Evolutionary conservation across 2,329 filamentous ascomycete species (phyloP), one percentile per base, ranked within the genome.

Genomic region (Colletotrichum agaves): DNA sequence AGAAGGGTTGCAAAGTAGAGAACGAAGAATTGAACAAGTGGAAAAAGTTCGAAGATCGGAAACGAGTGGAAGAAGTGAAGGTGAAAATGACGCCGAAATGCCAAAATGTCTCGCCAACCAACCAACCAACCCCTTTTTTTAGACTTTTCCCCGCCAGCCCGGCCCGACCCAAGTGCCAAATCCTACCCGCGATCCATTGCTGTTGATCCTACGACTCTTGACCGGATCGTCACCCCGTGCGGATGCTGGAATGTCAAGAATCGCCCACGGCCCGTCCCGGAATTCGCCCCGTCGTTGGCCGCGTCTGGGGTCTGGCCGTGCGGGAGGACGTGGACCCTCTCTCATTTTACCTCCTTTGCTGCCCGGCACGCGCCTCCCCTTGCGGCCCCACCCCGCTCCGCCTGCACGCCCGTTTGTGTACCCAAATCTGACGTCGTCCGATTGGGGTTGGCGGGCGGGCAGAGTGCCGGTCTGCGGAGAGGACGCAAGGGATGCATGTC

Each of bases 381-480:
- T 43, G 43, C 58, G 63, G 63, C 63, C 58, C 63, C 63, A 62
- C 58, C 33, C 27, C 17, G 17, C 33, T 44, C 50, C 63, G 57
- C 59, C 52, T 31, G 31, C 62, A 31, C 44, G 23, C 19, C n/a
- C 31, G 37, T 31, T 52, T 39, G 49, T 5, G 41, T 31, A 56
- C 58, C 19, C 44, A 66, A 62, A 62, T 56, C 39, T 10, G 63
- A 66, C 63, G 63, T 66, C 58, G 12, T 15, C 33, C 41, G 47
- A 6, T 44, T 19, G 13, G 35, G 23, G 23, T 52, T n/a, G 44
- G 11, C 6, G 12, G 44, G 11, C 6, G 12, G 15, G 17, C 11
- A 15, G 27, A 19, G 19, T 27, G 27, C 27, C 27, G 27, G 27
- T 27, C 8, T 27, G 27, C 35, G 19, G 33, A 37, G 19, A 15